Evolutionary conservation across 1,284 basidiomycete species (phyloP), one percentile per base, ranked within the genome.

Genomic region (Pseudomicrostroma phylloplanum): DNA sequence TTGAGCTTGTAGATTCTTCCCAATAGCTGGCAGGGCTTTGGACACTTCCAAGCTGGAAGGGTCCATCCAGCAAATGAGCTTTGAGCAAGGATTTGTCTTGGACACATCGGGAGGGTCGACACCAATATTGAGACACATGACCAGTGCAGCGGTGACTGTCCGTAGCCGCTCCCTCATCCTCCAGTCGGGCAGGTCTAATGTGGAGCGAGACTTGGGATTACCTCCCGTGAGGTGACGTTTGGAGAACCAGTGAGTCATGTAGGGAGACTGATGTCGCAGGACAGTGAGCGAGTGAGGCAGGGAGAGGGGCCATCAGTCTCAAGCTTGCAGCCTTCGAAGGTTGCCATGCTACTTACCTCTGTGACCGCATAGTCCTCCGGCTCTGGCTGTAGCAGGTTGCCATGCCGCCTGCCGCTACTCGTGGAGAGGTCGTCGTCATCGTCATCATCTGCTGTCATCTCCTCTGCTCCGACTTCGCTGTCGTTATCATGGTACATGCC

Each of bases 41-140:
- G 67, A 77, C n/a, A 71, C 68, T 74, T 92, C 82, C 91, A 93
- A 64, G 90, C 86, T 67, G 67, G 89, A 88, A 1, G 94, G 94
- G 81, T 98, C 94, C 51, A 97, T 90, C 94, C 94, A 98, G 71
- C 92, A 93, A 80, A 98, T 94, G 58, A 96, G 84, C 58, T 90
- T 88, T 0, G 94, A 92, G 76, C 92, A 96, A 0, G 94, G 96
- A 69, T 89, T 90, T 9, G 96, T 97, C 83, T 97, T 98, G 81
- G 96, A 89, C 56, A 96, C 84, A 76, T 98, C 94, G 62, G 94
- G 94, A 17, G 94, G 94, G 76, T 98, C 94, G 49, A 96, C 92
- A 61, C 96, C 93, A 76, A 98, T 91, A 81, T 98, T 97, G 53
- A 98, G 84, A 77, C 94, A 98, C 67, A 97, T 84, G 15, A 96